These are phyloP conservation scores for Myxozyma geophila DNA, from an alignment of 805 yeast genomes.

Conservation along the genomic window DNA sequence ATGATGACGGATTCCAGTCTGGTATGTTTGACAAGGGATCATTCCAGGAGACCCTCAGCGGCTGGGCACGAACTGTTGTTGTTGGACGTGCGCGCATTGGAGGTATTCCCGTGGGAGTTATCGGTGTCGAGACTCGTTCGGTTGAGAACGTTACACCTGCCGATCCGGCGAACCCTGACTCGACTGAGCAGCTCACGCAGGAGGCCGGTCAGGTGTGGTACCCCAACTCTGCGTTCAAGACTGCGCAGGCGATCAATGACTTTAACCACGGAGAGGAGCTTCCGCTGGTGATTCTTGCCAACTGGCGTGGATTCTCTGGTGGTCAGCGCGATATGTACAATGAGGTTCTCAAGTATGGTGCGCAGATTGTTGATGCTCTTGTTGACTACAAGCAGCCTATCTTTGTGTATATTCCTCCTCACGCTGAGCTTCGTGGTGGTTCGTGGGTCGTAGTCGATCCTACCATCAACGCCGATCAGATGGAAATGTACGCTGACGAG, in stretches of 20 bases:
- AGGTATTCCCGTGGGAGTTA: constrained; percentile 98
- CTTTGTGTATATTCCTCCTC: constrained; percentile 95
- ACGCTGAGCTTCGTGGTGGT: constrained; percentile 99
- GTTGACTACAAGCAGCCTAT: constrained; percentile 96
- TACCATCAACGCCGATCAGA: constrained; percentile 92
- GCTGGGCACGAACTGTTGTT: constrained; percentile 99
- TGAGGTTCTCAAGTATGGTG: constrained; percentile 95
- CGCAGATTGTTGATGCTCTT: constrained; percentile 95
- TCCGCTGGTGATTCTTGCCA: constrained; percentile 95
- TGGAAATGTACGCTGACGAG: constrained; percentile 99
- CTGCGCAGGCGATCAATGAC: constrained; percentile 97
- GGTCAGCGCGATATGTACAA: constrained; percentile 99
- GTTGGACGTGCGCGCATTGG: constrained; percentile 99
- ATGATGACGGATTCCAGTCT: constrained; percentile 64
- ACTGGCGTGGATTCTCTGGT: constrained; percentile 99
- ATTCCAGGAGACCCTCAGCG: constrained; percentile 93
- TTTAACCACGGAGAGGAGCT: constrained; percentile 98
- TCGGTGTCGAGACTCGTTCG: constrained; percentile 90
- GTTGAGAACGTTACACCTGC: constrained; percentile 94
- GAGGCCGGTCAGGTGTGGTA: constrained; percentile 99
- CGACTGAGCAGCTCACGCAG: constrained; percentile 82
- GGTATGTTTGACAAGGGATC: constrained; percentile 94
- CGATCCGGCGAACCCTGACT: constrained; percentile 97
- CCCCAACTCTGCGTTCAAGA: constrained; percentile 98
- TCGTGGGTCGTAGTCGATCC: constrained; percentile 99